Evolutionary conservation across 495 filamentous ascomycete genomes (phyloP), one percentile per base, ranked within the genome.

Genomic region (Penicillium daleae): DNA sequence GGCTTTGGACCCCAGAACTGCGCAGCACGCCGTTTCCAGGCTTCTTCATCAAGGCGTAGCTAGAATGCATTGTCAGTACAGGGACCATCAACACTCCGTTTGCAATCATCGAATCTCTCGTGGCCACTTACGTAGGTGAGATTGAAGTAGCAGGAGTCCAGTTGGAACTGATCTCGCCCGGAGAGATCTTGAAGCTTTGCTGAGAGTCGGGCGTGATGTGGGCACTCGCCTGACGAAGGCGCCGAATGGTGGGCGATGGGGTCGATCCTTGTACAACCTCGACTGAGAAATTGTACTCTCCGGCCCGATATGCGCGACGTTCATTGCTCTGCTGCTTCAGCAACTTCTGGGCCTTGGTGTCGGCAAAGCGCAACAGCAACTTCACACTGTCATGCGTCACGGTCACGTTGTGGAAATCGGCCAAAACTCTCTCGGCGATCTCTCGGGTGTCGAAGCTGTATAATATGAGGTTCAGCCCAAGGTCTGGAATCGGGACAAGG

Each of bases 341-440:
- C 69, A 92, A 82, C 82, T 98, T 99, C 76, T 99, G 95, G 57
- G 92, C 90, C 40, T 93, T 90, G 31, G 96, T 98, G 73, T 99
- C 95, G 55, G 95, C 94, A 73, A 95, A 98, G 56, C 95, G 94
- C 66, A 99, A 89, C 76, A 97, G 91, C 71, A 99, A 85, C 57
- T 90, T 84, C 37, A 92, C 84, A 32, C 85, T 84, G 67, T 93
- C 88, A 42, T 89, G 86, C 52, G 82, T 84, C 4, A 56, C 56
- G 63, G 87, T 79, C 31, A 81, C 69, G 58, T 84, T 86, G 77
- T 96, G 90, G 76, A 90, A 99, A 40, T 91, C 88, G 60, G 78
- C 76, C 74, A 99, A 89, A 57, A 98, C 86, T 57, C 89, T 85
- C 64, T 97, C 92, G 60, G 95, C 97, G 57, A 92, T 84, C 0